Conservation (phyloP, 805 yeast genomes). For the Candida patagonica region DNA sequence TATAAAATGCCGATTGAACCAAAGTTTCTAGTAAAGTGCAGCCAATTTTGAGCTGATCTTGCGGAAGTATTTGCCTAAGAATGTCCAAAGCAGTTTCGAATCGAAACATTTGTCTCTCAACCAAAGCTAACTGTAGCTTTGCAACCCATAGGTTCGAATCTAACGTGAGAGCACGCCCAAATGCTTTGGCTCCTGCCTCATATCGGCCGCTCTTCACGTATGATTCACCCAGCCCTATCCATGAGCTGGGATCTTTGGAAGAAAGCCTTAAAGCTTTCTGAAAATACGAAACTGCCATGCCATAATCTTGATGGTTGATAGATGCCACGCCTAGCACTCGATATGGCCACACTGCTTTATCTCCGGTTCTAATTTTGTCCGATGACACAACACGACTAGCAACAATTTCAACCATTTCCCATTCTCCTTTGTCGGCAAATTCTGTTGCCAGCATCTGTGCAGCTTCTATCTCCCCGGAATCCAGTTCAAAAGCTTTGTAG, state of each 20-base stretch:
- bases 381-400: constrained; percentile 57
- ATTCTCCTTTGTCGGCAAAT: constrained; percentile 59
- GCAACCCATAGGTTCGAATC: constrained; percentile 53
- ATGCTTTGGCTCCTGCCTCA: constrained; percentile 81
- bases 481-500: constrained; percentile 81
- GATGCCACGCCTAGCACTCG: constrained; percentile 75
- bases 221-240: constrained; percentile 98
- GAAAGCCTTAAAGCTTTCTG: constrained; percentile 73
- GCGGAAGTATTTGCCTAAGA: constrained; percentile 38
- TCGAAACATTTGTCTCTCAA: constrained; percentile 54
- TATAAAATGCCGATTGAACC: constrained; percentile 43
- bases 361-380: constrained; percentile 37
- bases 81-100: constrained; percentile 49
- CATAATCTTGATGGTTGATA: constrained; percentile 60
- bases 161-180: constrained; percentile 50
- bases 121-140: constrained; percentile 56
- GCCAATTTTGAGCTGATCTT: constrained; percentile 19
- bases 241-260: constrained; percentile 61
- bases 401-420: constrained; percentile 76
- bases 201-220: constrained; percentile 75
- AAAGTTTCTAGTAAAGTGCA: constrained; percentile 47
- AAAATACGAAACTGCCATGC: constrained; percentile 78
- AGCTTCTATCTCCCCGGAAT: constrained; percentile 63
- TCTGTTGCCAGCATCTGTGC: constrained; percentile 63
- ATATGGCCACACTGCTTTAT: constrained; percentile 61